A percentile compares a stretch with the other conserved stretches of the same genome.
Evolutionary conservation across 371 early-diverging fungal genomes (phyloP).

Genomic region (Haplosporangium sp.): DNA sequence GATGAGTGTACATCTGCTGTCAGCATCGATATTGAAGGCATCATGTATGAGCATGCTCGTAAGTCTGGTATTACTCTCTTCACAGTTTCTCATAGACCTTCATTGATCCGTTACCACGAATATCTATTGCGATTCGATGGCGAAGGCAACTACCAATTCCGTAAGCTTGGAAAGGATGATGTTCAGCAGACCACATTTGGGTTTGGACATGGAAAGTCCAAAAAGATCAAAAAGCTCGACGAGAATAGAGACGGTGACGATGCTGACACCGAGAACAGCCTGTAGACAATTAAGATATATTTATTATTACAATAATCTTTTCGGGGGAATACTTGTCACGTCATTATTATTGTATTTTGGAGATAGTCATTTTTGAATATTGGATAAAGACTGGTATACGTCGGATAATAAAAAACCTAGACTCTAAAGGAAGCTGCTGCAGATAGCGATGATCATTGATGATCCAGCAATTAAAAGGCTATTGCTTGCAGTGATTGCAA

Average conservation of each 20-base stretch:
- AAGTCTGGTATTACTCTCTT: conserved; percentile 85
- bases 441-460: background rate
- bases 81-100: conserved; percentile 87
- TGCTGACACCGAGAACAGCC: conserved; percentile 51
- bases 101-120: conserved; percentile 71
- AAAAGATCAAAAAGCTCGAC: conserved; percentile 38
- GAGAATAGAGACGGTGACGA: conserved; percentile 46
- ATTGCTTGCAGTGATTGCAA: background rate
- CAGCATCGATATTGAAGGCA: conserved; percentile 84
- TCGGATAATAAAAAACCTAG: background rate
- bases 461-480: background rate
- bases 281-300: background rate
- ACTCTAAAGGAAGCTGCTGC: background rate
- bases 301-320: no score
- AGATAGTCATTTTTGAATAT: no score
- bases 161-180: conserved; percentile 64
- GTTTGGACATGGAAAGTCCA: conserved; percentile 69
- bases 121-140: conserved; percentile 86
- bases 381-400: no score
- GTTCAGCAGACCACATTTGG: conserved; percentile 66
- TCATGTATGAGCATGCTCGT: conserved; percentile 88
- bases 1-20: conserved; percentile 92
- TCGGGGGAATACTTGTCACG: background rate
- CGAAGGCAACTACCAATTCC: conserved; percentile 85
- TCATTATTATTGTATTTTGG: no score